Evolutionary conservation across 768 basidiomycete species (phyloP).

Genomic region (Tricholoma bakamatsutake): DNA sequence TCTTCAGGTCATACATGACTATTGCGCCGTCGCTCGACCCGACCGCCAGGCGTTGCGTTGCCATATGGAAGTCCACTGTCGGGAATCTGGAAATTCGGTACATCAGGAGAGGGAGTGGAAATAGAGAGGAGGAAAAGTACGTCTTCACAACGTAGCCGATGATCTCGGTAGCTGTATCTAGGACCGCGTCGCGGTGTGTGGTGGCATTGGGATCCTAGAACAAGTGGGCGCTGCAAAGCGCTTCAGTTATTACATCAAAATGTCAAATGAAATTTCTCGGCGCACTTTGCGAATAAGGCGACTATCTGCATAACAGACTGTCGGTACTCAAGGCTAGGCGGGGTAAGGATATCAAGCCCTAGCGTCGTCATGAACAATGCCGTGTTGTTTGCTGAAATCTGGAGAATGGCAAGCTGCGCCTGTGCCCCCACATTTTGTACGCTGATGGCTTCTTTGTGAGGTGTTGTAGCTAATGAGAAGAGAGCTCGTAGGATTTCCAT

Average conservation of each 20-base stretch:
- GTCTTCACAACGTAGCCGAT: constrained; percentile 91
- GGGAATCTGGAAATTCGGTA: constrained; percentile 56
- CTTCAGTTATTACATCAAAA: not conserved
- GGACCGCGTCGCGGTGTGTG: constrained; percentile 71
- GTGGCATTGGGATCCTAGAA: constrained; percentile 85
- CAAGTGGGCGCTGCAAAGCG: constrained; percentile 61
- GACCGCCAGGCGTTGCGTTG: constrained; percentile 83
- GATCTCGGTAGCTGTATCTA: constrained; percentile 91
- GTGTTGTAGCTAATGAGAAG: constrained; percentile 71
- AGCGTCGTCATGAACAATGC: constrained; percentile 93
- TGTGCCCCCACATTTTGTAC: constrained; percentile 67
- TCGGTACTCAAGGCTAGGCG: constrained; percentile 67
- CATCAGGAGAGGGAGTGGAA: not conserved
- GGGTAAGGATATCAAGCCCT: constrained; percentile 81
- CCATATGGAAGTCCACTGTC: constrained; percentile 88
- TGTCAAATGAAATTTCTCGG: not conserved
- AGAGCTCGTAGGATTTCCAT: constrained; percentile 83
- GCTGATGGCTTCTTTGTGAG: constrained; percentile 63
- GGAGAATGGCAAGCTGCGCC: constrained; percentile 77
- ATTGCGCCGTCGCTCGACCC: constrained; percentile 94
- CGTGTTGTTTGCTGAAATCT: constrained; percentile 79
- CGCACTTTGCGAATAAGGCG: constrained; percentile 84
- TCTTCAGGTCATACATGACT: constrained; percentile 95
- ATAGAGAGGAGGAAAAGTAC: constrained; percentile 35
- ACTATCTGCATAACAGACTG: constrained; percentile 90